Percentiles rank a stretch among this genome's conserved stretches.
These are phyloP conservation scores for Vitis hybrid DNA, from an alignment of 177 flowering plant species.

Conservation along the genomic window DNA sequence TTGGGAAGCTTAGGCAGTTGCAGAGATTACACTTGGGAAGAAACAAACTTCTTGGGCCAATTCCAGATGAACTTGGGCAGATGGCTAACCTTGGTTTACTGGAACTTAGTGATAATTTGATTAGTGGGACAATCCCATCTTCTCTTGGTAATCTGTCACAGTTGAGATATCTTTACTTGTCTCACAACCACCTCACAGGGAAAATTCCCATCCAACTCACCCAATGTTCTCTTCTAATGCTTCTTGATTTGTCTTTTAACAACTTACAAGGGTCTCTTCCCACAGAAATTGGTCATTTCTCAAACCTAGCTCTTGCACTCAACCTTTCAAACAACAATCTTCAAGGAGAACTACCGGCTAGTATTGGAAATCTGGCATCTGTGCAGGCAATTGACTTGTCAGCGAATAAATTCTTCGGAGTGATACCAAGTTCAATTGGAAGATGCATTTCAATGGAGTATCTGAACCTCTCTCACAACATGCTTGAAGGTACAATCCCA, in stretches of 20 bases:
- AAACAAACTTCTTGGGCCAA: background rate
- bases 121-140: constrained; percentile 9
- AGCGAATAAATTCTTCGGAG: background rate
- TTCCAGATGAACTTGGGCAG: constrained; percentile 6
- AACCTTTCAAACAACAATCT: background rate
- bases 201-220: background rate
- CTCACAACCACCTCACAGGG: constrained; percentile 1
- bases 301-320: constrained; percentile 1
- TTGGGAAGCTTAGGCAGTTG: constrained; percentile 2
- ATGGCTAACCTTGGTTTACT: constrained; percentile 10
- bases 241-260: constrained; percentile 15
- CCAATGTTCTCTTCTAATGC: constrained; percentile 7
- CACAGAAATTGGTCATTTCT: background rate
- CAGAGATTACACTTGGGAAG: constrained; percentile 1
- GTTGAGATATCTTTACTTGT: background rate
- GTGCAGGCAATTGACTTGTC: background rate
- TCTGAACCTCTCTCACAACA: constrained; percentile 9
- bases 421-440: constrained; percentile 6
- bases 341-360: background rate
- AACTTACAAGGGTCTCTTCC: background rate
- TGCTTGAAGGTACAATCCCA: constrained; percentile 14
- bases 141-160: constrained; percentile 5
- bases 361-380: background rate
- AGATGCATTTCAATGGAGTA: constrained; percentile 6
- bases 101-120: background rate